phyloP scores from a whole-genome alignment of 352 stramenopile genomes.

The Phytophthora multivora region DNA sequence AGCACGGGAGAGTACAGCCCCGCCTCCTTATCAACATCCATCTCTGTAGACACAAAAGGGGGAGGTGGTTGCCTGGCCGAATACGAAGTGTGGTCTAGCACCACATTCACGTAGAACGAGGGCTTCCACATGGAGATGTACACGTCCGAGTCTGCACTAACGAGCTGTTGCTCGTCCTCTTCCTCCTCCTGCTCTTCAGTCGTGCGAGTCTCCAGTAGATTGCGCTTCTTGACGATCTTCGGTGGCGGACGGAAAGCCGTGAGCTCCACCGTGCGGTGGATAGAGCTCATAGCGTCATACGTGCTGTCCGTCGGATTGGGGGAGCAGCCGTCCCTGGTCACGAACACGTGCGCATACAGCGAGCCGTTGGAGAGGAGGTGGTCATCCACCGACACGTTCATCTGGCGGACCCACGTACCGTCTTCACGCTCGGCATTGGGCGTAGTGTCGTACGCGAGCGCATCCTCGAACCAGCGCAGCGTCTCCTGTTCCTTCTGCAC shows the following conservation, averaged over 20 bases:
- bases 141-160: slow-evolving; percentile 31
- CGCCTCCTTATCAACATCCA: slow-evolving; percentile 61
- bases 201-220: slow-evolving; percentile 49
- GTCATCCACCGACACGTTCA: slow-evolving; percentile 82
- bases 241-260: slow-evolving; percentile 77
- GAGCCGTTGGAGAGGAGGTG: slow-evolving; percentile 77
- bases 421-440: slow-evolving; percentile 59
- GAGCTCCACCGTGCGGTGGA: slow-evolving; percentile 68
- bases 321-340: slow-evolving; percentile 74
- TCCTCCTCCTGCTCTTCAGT: slow-evolving; percentile 1
- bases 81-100: slow-evolving; percentile 79
- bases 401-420: slow-evolving; percentile 41
- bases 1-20: slow-evolving; percentile 89
- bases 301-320: slow-evolving; percentile 66
- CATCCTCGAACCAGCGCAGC: slow-evolving; percentile 61
- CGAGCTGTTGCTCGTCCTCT: slow-evolving; percentile 12
- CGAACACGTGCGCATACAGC: slow-evolving; percentile 86
- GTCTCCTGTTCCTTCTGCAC: slow-evolving; percentile 54
- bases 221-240: slow-evolving; percentile 80
- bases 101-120: slow-evolving; percentile 62
- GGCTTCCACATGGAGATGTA: slow-evolving; percentile 89
- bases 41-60: slow-evolving; percentile 66
- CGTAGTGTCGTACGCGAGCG: slow-evolving; percentile 56
- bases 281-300: slow-evolving; percentile 57
- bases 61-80: slow-evolving; percentile 55